These are phyloP conservation scores for Fusarium ambrosium DNA, from an alignment of 2,329 filamentous ascomycete genomes.

Conservation along the genomic window DNA sequence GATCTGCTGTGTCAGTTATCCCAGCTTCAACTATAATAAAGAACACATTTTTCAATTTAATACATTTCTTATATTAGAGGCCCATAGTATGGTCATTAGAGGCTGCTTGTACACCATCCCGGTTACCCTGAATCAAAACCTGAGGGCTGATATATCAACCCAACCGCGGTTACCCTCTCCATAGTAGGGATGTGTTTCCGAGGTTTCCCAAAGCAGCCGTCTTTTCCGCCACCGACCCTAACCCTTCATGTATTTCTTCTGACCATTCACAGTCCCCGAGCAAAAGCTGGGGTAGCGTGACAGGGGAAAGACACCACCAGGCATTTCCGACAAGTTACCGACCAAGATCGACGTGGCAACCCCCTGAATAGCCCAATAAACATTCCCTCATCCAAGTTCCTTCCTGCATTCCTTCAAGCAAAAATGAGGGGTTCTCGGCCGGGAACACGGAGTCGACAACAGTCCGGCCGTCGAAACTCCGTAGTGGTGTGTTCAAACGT, in stretches of 20 bases:
- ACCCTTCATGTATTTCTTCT: not conserved
- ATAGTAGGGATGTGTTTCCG: not conserved
- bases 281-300: not conserved
- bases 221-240: not conserved
- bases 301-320: not conserved
- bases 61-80: too few relatives aligned
- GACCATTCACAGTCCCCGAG: not conserved
- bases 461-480: conserved; percentile 10
- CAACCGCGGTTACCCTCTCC: not conserved
- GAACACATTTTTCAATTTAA: too few relatives aligned
- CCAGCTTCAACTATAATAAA: too few relatives aligned
- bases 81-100: too few relatives aligned
- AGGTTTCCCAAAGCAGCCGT: not conserved
- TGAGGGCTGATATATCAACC: not conserved
- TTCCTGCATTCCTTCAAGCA: not conserved
- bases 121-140: not conserved
- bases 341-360: not conserved
- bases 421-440: conserved; percentile 24
- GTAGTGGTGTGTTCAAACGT: conserved; percentile 9
- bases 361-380: not conserved
- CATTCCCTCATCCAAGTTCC: not conserved
- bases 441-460: conserved; percentile 21
- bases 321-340: not conserved
- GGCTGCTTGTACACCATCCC: too few relatives aligned
- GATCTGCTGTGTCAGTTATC: too few relatives aligned